Evolutionary conservation across 2,329 filamentous ascomycete genomes (phyloP), one percentile per base, ranked within the genome.

Genomic region (Colletotrichum paranaense): DNA sequence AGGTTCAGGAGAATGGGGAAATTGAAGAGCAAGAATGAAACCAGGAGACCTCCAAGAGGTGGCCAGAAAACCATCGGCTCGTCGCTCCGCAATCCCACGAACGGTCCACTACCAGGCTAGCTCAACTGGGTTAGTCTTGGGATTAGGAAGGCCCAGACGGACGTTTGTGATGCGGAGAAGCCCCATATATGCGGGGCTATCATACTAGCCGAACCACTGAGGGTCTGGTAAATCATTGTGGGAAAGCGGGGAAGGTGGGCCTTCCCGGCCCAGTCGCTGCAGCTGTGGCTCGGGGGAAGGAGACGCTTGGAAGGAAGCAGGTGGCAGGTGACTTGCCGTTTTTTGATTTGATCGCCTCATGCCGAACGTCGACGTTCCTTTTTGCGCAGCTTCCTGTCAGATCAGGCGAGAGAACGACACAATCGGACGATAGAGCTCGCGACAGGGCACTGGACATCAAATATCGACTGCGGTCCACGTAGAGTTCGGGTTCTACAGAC

Each of bases 71-170:
- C 32, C 62, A 35, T 59, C 70, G 71, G 71, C 71, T 73, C 67
- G 71, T 73, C 71, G 71, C 67, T 57, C 71, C 71, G 71, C 46
- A 52, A 42, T 62, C 56, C 71, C 67, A 70, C 28, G 24, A 22
- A n/a, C 19, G 60, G 5, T 16, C 60, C 60, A 53, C 46, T 24
- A 2, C 0, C 0, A 0, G 2, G 2, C 30, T 52, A 65, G 7
- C 67, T 24, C 2, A 4, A 30, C 30, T 2, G 5, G 55, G 67
- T 38, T 70, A 73, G 70, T 22, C 5, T 5, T 2, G 1, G n/a
- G n/a, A 22, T 14, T 14, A n/a, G n/a, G 24, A 2, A 19, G 70
- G 70, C 66, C 70, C 66, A 52, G 56, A 11, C 28, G 42, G 19
- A 49, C 19, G 42, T 49, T 19, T n/a, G 19, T 49, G 19, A 57